phyloP scores from a whole-genome alignment of 345 rosid species.

The Melaleuca alternifolia region DNA sequence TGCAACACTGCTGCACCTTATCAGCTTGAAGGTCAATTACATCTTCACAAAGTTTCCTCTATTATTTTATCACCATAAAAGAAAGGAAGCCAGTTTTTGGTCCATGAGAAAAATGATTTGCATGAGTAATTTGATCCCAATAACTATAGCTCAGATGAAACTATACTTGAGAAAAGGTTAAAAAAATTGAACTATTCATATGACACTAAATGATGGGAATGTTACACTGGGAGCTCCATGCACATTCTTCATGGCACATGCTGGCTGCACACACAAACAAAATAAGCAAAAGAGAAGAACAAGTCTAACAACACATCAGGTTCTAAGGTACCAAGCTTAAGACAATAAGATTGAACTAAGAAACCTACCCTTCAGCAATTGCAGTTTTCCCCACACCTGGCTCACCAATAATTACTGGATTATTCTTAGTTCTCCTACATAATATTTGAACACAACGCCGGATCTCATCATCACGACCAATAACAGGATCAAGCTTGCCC shows the following conservation, averaged over 20 bases:
- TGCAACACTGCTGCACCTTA: neutral
- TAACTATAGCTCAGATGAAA: neutral
- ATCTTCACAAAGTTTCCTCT: neutral
- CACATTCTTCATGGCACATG: neutral
- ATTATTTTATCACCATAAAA: neutral
- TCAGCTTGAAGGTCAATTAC: neutral
- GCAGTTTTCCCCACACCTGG: conserved; percentile 98
- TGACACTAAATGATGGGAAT: neutral
- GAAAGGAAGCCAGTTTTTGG: neutral
- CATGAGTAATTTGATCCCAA: neutral
- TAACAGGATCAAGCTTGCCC: conserved; percentile 95
- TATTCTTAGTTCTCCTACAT: conserved; percentile 89
- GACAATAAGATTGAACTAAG: neutral
- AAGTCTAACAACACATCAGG: neutral
- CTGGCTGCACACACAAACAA: neutral
- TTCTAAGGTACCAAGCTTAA: neutral
- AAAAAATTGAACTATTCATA: neutral
- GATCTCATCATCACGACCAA: conserved; percentile 87
- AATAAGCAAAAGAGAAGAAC: neutral
- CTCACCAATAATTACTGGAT: conserved; percentile 91
- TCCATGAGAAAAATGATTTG: neutral
- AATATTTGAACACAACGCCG: conserved; percentile 78
- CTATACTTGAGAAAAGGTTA: neutral
- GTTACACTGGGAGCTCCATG: neutral
- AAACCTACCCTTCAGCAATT: conserved; percentile 66